These are phyloP conservation scores for Arthroderma uncinatum DNA, from an alignment of 2,329 filamentous ascomycete species.

Conservation along the genomic window DNA sequence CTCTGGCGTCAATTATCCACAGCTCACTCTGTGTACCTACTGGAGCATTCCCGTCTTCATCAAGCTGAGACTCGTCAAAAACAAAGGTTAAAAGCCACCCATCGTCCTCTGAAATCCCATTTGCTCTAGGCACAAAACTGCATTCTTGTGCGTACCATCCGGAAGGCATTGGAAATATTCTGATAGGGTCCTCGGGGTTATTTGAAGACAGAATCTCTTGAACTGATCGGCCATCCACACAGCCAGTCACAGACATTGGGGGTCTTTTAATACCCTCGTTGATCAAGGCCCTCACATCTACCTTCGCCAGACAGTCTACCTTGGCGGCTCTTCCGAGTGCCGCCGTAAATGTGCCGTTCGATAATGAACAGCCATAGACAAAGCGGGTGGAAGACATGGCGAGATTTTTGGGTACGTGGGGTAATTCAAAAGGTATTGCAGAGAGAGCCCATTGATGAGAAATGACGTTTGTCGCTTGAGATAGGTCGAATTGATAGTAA, in stretches of 20 bases:
- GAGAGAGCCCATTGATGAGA: conserved; percentile 54
- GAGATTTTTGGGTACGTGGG: conserved; percentile 44
- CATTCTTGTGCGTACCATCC: conserved; percentile 57
- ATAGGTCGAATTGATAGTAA: conserved; percentile 52
- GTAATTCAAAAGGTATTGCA: conserved; percentile 58
- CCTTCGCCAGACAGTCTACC: not conserved
- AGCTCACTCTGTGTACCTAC: conserved; percentile 46
- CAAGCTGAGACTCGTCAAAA: conserved; percentile 56
- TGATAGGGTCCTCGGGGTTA: conserved; percentile 45
- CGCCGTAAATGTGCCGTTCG: not conserved
- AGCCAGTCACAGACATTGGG: conserved; percentile 45
- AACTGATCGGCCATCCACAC: conserved; percentile 49
- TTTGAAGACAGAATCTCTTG: conserved; percentile 40
- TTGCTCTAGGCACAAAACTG: conserved; percentile 47
- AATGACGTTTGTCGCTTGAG: conserved; percentile 31
- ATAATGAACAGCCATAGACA: conserved; percentile 50
- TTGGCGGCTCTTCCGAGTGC: not conserved
- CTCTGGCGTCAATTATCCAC: conserved; percentile 55
- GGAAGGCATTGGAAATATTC: conserved; percentile 49
- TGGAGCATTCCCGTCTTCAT: conserved; percentile 39
- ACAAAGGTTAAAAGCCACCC: conserved; percentile 59
- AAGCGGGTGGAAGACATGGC: conserved; percentile 50
- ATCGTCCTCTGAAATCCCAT: conserved; percentile 46
- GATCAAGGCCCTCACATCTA: conserved; percentile 40
- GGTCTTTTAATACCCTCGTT: conserved; percentile 38